phyloP scores from a whole-genome alignment of 2,329 filamentous ascomycete genomes.

The Colletotrichum kahawae region DNA sequence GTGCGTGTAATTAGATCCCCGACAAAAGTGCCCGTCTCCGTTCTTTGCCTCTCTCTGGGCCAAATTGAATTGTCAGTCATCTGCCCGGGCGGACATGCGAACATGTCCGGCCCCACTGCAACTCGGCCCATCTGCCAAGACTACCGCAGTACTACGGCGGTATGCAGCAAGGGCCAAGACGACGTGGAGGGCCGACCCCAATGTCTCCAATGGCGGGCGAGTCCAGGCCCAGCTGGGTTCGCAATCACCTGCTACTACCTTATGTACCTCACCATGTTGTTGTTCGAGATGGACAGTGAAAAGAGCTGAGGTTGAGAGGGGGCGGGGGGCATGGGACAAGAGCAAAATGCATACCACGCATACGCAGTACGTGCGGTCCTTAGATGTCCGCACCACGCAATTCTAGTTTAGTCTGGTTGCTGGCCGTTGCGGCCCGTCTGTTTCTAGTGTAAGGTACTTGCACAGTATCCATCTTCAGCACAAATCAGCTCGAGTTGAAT shows the following conservation, averaged over 20 bases:
- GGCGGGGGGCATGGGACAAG: too few relatives aligned
- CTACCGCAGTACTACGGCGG: too few relatives aligned
- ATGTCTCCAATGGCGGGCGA: background rate
- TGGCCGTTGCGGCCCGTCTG: too few relatives aligned
- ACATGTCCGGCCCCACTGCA: background rate
- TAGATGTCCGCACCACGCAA: background rate
- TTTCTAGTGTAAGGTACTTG: too few relatives aligned
- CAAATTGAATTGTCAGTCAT: background rate
- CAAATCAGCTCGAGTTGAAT: background rate
- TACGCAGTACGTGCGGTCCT: too few relatives aligned
- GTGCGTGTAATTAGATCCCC: constrained; percentile 10
- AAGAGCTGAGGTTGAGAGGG: too few relatives aligned
- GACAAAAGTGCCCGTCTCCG: constrained; percentile 18
- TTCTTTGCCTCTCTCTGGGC: background rate
- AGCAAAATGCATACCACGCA: too few relatives aligned
- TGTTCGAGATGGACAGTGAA: too few relatives aligned
- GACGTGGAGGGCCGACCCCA: background rate
- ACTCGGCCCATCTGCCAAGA: background rate
- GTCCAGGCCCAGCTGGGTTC: too few relatives aligned
- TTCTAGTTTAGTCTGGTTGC: background rate
- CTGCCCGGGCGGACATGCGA: background rate
- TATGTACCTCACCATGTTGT: too few relatives aligned
- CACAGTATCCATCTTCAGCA: too few relatives aligned
- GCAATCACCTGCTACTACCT: too few relatives aligned
- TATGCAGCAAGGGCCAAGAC: background rate